phyloP scores from a whole-genome alignment of 768 basidiomycete species.

The Lactarius indigo region DNA sequence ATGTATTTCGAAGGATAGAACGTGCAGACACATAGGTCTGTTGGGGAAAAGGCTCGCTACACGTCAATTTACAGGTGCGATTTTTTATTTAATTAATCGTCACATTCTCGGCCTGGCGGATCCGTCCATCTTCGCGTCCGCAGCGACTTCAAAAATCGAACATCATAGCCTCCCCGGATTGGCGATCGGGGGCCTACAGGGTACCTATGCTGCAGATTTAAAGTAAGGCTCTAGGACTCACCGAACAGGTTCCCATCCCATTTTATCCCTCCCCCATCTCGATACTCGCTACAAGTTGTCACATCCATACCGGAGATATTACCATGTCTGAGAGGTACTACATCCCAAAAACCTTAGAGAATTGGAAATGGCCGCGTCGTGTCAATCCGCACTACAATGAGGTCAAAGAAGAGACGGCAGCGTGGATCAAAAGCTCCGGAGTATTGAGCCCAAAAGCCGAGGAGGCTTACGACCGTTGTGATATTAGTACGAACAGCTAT shows the following conservation, averaged over 20 bases:
- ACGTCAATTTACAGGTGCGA: too few relatives aligned
- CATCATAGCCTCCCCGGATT: too few relatives aligned
- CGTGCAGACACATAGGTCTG: too few relatives aligned
- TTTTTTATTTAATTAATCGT: too few relatives aligned
- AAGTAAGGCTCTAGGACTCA: neutral
- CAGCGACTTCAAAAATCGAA: too few relatives aligned
- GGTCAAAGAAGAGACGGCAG: slow-evolving; percentile 9
- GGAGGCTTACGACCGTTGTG: slow-evolving; percentile 14
- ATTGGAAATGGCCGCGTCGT: slow-evolving; percentile 25
- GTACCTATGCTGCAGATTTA: too few relatives aligned
- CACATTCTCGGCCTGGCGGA: too few relatives aligned
- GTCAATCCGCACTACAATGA: slow-evolving; percentile 22
- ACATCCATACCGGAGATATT: neutral
- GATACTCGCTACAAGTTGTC: neutral
- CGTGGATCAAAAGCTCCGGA: slow-evolving; percentile 19
- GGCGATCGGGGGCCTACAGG: too few relatives aligned
- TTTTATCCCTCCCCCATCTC: neutral
- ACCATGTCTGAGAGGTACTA: neutral
- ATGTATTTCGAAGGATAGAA: too few relatives aligned
- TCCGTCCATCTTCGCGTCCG: too few relatives aligned
- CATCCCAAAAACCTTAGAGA: slow-evolving; percentile 8
- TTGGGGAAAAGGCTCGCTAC: too few relatives aligned
- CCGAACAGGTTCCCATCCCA: neutral
- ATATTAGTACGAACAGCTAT: slow-evolving; percentile 19
- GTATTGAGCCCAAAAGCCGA: slow-evolving; percentile 14